phyloP scores from a whole-genome alignment of 164 flowering plant species.

The Echeveria elegans region DNA sequence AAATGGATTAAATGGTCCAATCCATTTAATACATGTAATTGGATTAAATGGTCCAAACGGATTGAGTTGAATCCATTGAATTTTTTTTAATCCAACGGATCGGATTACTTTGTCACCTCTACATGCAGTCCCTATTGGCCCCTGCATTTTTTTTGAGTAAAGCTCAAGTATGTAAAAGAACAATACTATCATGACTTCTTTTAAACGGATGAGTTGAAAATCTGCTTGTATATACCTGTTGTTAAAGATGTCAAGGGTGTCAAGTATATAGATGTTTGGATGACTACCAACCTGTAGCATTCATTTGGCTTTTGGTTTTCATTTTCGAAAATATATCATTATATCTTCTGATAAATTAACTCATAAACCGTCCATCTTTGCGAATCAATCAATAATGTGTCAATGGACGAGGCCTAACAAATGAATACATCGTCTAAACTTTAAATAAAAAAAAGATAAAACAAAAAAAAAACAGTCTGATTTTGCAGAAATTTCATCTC shows the following conservation, averaged over 20 bases:
- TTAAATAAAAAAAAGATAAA: not conserved
- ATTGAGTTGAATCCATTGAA: no score
- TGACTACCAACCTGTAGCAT: slow-evolving; percentile 73
- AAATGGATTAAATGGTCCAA: no score
- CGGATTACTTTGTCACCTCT: no score
- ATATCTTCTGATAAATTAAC: not conserved
- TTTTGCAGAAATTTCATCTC: no score
- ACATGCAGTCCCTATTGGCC: no score
- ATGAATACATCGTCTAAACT: not conserved
- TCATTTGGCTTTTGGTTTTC: not conserved
- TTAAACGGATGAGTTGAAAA: not conserved
- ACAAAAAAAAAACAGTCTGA: not conserved
- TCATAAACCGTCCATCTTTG: not conserved
- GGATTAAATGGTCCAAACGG: no score
- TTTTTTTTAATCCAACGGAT: no score
- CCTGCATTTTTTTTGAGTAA: slow-evolving; percentile 32
- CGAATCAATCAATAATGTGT: not conserved
- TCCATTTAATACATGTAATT: no score
- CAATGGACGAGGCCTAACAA: not conserved
- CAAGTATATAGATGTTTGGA: slow-evolving; percentile 76
- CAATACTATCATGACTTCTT: not conserved
- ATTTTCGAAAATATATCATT: not conserved
- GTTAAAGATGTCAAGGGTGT: slow-evolving; percentile 80
- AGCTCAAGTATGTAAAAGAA: not conserved
- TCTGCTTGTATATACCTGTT: slow-evolving; percentile 41